Conservation (phyloP, 179 eudicot genomes). For the Beta macrorhiza region DNA sequence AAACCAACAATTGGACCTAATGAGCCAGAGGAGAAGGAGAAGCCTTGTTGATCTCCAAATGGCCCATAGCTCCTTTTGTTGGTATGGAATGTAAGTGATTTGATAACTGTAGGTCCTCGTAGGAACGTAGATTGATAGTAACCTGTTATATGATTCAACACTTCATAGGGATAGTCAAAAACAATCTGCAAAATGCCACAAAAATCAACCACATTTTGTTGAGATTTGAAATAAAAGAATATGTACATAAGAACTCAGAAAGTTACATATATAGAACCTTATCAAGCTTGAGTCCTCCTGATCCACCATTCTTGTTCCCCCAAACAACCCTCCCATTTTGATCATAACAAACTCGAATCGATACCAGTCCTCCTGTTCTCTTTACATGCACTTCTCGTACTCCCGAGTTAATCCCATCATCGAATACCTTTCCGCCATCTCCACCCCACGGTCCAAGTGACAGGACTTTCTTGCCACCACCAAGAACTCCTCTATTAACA, state of each 20-base stretch:
- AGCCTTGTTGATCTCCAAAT: conserved; percentile 44
- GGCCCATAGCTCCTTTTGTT: conserved; percentile 43
- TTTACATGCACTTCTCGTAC: conserved; percentile 39
- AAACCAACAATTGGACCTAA: conserved; percentile 39
- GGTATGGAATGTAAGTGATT: conserved; percentile 43
- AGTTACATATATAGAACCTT: conserved; percentile 27
- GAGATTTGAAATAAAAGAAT: not conserved
- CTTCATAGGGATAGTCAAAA: conserved; percentile 42
- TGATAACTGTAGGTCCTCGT: conserved; percentile 39
- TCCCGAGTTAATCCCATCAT: conserved; percentile 42
- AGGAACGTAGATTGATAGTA: conserved; percentile 40
- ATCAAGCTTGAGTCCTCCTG: conserved; percentile 40
- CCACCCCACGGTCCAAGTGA: conserved; percentile 46
- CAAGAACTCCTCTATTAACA: conserved; percentile 1
- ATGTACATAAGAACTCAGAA: not conserved
- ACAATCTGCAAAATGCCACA: conserved; percentile 32
- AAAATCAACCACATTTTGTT: not conserved
- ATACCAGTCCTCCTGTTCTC: conserved; percentile 43
- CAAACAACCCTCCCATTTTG: conserved; percentile 34
- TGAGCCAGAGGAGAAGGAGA: conserved; percentile 36
- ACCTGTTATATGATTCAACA: conserved; percentile 38
- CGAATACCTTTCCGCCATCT: conserved; percentile 34
- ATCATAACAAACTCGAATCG: conserved; percentile 43
- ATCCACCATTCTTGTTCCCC: conserved; percentile 45
- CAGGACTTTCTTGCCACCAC: conserved; percentile 24